Base-by-base conservation (phyloP, 192 early-diverging fungal species). In the Podila clonocystis region DNA sequence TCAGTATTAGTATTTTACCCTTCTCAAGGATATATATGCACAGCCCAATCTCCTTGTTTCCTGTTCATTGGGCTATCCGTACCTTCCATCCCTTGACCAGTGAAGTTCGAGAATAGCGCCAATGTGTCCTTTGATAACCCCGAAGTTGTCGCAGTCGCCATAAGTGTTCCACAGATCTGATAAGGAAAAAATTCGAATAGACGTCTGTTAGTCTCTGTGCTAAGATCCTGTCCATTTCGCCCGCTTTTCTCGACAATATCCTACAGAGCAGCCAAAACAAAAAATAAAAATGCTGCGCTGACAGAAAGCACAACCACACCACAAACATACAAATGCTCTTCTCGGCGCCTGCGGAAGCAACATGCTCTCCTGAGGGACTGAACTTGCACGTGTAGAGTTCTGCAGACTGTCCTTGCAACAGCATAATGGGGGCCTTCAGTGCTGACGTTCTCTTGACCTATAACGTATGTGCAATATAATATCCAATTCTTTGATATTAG, bases 81-180 rank as follows among this genome's bases (percentile, higher is more conserved):
- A 92, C 91, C 75, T 91, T 62, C 86, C 89, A 74, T 95, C 93
- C 24, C 92, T 85, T 58, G 95, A 93, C 98, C 98, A 99, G 58
- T 95, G 92, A 22, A 97, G 72, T 80, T 99, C 95, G 70, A 97
- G 68, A 22, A 99, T 85, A 4, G 94, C 85, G 45, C 94, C 92
- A 61, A 86, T 88, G 74, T 99, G 97, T 20, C 96, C 97, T 64
- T 94, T 92, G 64, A 99, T 85, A 20, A 94, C 82, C 7, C 91
- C 92, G 73, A 95, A 97, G 83, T 99, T 99, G 59, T 83, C 65
- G 75, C 95, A 95, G 62, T 97, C 96, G 7, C 97, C 94, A 74
- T 94, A 94, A 17, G 94, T 94, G 66, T 95, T 93, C 98, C 98
- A 99, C 49, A 99, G 79, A 68, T 96, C 90, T 93, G 82, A 20